Evolutionary conservation across 305 asterid genomes (phyloP), one percentile per base, ranked within the genome.

Genomic region (Solanum aculeatissimum): DNA sequence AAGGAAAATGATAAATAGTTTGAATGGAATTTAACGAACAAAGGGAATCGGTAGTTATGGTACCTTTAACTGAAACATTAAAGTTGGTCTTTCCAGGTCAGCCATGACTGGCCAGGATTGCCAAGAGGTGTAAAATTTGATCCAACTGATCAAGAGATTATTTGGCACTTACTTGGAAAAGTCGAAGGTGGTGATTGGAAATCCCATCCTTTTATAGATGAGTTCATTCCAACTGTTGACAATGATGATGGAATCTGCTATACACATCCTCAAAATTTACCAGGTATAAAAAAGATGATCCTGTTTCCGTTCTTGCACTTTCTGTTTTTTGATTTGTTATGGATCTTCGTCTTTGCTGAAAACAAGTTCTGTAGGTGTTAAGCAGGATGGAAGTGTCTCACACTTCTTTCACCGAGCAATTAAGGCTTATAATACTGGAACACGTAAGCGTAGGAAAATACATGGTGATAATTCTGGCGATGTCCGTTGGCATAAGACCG

Each of bases 401-500:
- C 99, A 95, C 91, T 95, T 97, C 89, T 97, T 97, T 74, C 98
- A 97, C 86, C 88, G 95, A 88, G 99, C 99, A 84, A 92, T 97
- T 84, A 97, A 94, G 89, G 99, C 99, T 27, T 97, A 97, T 71
- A 95, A 87, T 74, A 97, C 98, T 14, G 99, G 99, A 58, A 95
- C 97, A 1, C 89, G 99, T 60, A 97, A 97, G 89, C 97, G 98
- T 55, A 90, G 98, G 81, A 95, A 97, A 90, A 94, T 97, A 88
- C 94, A 87, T 70, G 97, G 95, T 4, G 93, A 87, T 86, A 88
- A 92, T 82, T 85, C 69, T 43, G 96, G 96, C 25, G 98, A 97
- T 81, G 98, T 95, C 69, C 97, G 98, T 62, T 96, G 99, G 99
- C 99, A 97, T 55, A 97, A 97, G 84, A 97, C 98, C 21, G 98